A percentile compares a stretch with the other conserved stretches of the same genome.
Conservation (phyloP, 371 early-diverging fungal genomes). For the Coemansia sp. region DNA sequence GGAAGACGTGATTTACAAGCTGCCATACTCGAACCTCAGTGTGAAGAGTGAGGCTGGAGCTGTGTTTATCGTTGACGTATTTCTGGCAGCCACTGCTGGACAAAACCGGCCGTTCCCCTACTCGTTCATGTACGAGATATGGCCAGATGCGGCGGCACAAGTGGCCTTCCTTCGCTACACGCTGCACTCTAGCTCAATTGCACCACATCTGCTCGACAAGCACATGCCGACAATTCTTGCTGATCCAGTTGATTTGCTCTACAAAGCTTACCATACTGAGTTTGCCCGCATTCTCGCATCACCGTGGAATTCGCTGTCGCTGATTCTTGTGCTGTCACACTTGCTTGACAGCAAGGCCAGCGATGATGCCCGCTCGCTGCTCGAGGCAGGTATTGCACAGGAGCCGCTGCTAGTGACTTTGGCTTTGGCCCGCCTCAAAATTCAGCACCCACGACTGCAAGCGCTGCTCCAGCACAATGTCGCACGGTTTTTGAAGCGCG, state of each 20-base stretch:
- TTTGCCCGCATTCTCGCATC: conserved; percentile 44
- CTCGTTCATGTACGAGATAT: conserved; percentile 49
- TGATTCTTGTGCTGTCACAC: conserved; percentile 47
- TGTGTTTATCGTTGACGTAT: conserved; percentile 31
- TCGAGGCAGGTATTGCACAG: conserved; percentile 45
- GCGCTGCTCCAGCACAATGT: conserved; percentile 51
- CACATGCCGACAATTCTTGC: conserved; percentile 41
- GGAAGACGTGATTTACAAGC: conserved; percentile 48
- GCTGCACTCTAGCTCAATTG: conserved; percentile 22
- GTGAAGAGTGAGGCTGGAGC: conserved; percentile 40
- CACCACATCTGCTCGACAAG: conserved; percentile 36
- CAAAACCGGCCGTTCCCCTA: conserved; percentile 46
- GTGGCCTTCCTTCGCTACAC: conserved; percentile 38
- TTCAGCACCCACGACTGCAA: conserved; percentile 51
- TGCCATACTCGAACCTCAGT: conserved; percentile 28
- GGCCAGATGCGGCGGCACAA: conserved; percentile 46
- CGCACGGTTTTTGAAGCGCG: conserved; percentile 47
- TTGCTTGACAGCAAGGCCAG: conserved; percentile 47
- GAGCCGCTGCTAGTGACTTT: conserved; percentile 52
- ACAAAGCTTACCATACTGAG: conserved; percentile 40
- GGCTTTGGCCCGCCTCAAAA: conserved; percentile 49
- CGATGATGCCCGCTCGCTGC: conserved; percentile 47
- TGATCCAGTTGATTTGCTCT: conserved; percentile 49
- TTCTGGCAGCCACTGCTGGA: conserved; percentile 35
- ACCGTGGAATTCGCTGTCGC: conserved; percentile 54